These are phyloP conservation scores for Xerocomus amazonicus DNA, from an alignment of 1,284 basidiomycete genomes.

Conservation along the genomic window DNA sequence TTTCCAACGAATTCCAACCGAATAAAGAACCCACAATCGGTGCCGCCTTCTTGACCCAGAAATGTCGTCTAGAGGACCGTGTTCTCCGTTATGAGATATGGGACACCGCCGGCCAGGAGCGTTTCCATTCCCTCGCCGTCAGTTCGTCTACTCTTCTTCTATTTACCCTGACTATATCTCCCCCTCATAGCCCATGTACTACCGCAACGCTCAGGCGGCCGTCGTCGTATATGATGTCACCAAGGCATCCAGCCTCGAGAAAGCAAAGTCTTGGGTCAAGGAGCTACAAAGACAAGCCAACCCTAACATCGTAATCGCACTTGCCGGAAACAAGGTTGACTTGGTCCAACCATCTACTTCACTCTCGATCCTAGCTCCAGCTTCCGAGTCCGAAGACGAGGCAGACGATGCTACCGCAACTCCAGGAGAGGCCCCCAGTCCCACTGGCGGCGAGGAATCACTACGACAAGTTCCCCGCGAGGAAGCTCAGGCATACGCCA, in stretches of 20 bases:
- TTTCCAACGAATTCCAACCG: conserved; percentile 91
- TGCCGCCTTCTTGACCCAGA: conserved; percentile 89
- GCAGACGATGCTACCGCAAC: conserved; percentile 86
- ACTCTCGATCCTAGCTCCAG: conserved; percentile 45
- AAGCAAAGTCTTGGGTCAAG: conserved; percentile 99
- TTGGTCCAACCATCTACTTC: conserved; percentile 73
- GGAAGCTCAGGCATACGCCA: conserved; percentile 95
- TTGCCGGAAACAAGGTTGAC: conserved; percentile 95
- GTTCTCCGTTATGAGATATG: conserved; percentile 95
- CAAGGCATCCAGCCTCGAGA: conserved; percentile 91
- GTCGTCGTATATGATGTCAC: conserved; percentile 99
- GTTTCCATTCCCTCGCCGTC: conserved; percentile 89
- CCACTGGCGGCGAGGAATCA: conserved; percentile 59
- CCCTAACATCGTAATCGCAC: conserved; percentile 97
- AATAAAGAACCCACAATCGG: conserved; percentile 99
- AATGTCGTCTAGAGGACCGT: conserved; percentile 87
- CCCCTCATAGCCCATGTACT: conserved; percentile 86
- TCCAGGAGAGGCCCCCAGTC: conserved; percentile 59
- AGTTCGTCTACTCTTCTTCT: conserved; percentile 28
- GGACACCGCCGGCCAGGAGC: conserved; percentile 95
- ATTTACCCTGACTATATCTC: conserved; percentile 6
- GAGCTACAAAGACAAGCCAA: conserved; percentile 98
- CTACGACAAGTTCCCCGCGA: conserved; percentile 86
- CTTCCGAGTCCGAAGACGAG: conserved; percentile 72
- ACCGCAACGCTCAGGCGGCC: conserved; percentile 97